Evolutionary conservation across 768 basidiomycete genomes (phyloP).

Genomic region (Auriscalpium vulgare): DNA sequence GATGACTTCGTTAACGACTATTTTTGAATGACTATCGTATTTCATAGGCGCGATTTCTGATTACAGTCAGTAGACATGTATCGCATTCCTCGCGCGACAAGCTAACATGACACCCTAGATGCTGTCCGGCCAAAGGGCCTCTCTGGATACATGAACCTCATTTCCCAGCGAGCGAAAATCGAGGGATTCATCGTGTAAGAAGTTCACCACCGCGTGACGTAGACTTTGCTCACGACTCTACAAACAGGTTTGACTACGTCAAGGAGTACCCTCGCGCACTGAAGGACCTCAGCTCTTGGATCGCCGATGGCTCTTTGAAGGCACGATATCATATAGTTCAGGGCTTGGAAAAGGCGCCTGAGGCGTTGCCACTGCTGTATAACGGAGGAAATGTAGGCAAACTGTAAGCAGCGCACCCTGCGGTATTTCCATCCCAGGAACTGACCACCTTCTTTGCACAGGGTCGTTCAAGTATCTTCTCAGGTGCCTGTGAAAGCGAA

Average conservation of each 20-base stretch:
- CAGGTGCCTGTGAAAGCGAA: background rate
- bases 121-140: conserved; percentile 55
- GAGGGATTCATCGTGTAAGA: conserved; percentile 78
- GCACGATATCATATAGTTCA: conserved; percentile 74
- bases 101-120: conserved; percentile 31
- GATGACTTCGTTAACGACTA: background rate
- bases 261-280: conserved; percentile 50
- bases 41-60: conserved; percentile 69
- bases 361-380: conserved; percentile 63
- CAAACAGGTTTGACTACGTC: conserved; percentile 63
- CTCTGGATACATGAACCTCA: conserved; percentile 58
- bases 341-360: conserved; percentile 67
- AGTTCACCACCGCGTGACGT: background rate
- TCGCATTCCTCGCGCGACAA: background rate
- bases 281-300: conserved; percentile 45
- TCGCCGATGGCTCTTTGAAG: conserved; percentile 66
- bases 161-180: conserved; percentile 69
- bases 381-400: conserved; percentile 76
- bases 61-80: conserved; percentile 48
- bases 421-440: background rate
- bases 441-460: conserved; percentile 18
- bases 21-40: background rate
- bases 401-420: conserved; percentile 30
- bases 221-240: background rate
- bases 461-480: conserved; percentile 53